Percentiles rank a stretch among this genome's conserved stretches.
Evolutionary conservation across 352 stramenopile genomes (phyloP).

Genomic region (Globisporangium cederbergense): DNA sequence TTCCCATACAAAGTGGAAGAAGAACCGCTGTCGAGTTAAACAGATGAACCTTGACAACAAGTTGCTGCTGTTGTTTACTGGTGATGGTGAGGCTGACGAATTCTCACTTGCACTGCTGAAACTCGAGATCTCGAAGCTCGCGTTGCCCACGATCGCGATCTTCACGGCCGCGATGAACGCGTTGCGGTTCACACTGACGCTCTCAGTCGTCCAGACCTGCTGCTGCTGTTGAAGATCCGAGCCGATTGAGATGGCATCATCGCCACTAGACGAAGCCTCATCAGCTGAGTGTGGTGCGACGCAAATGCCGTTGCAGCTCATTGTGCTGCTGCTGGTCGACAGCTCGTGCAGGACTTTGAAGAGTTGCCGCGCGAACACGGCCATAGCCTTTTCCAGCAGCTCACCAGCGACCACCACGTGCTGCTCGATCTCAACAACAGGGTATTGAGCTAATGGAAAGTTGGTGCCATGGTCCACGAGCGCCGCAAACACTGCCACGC

Average conservation of each 20-base stretch:
- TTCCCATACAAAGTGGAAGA: constrained; percentile 38
- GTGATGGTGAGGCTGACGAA: background rate
- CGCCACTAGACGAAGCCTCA: background rate
- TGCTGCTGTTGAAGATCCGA: background rate
- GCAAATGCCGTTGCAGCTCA: constrained; percentile 19
- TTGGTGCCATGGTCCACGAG: constrained; percentile 24
- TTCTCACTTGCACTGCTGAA: constrained; percentile 1
- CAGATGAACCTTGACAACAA: constrained; percentile 8
- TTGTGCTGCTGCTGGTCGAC: background rate
- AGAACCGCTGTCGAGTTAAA: constrained; percentile 26
- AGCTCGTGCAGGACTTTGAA: constrained; percentile 38
- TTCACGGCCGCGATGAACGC: constrained; percentile 49
- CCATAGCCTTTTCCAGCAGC: constrained; percentile 43
- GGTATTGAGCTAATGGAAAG: constrained; percentile 5
- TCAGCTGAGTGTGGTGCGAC: constrained; percentile 6
- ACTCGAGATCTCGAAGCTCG: constrained; percentile 27
- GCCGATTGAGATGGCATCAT: background rate
- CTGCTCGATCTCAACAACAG: constrained; percentile 25
- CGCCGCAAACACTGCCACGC: constrained; percentile 18
- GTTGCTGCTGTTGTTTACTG: background rate
- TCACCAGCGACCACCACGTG: constrained; percentile 38
- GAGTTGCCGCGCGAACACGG: constrained; percentile 46
- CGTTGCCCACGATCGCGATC: constrained; percentile 32
- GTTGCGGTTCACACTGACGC: constrained; percentile 25
- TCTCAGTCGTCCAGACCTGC: constrained; percentile 23